Evolutionary conservation across 2,329 filamentous ascomycete species (phyloP).

Genomic region (Pseudogymnoascus sp.): DNA sequence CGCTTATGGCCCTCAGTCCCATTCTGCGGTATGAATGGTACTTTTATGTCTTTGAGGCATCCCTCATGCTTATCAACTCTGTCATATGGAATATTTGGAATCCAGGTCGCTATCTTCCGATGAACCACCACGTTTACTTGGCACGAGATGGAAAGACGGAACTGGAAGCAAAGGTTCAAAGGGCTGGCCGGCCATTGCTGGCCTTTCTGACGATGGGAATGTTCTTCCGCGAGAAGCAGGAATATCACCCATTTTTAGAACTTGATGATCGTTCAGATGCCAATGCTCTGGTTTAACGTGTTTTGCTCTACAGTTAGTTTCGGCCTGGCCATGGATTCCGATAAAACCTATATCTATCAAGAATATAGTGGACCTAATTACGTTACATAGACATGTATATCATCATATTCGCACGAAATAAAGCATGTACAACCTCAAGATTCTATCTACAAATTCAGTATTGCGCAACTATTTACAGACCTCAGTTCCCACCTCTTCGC

Average conservation of each 20-base stretch:
- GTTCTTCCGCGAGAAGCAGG: constrained; percentile 13
- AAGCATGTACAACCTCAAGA: background rate
- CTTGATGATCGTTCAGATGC: background rate
- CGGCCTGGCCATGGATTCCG: background rate
- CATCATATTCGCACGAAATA: background rate
- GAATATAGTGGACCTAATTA: background rate
- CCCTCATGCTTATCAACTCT: constrained; percentile 42
- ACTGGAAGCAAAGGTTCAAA: constrained; percentile 38
- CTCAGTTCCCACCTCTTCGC: background rate
- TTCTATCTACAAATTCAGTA: background rate
- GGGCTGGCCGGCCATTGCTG: constrained; percentile 32
- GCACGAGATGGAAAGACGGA: constrained; percentile 39
- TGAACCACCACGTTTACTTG: constrained; percentile 39
- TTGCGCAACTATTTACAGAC: background rate
- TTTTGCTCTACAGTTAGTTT: background rate
- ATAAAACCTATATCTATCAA: background rate
- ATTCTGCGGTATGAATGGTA: constrained; percentile 46
- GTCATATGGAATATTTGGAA: constrained; percentile 41
- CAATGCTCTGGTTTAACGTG: background rate
- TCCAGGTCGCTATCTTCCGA: constrained; percentile 41
- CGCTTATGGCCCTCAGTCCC: constrained; percentile 32
- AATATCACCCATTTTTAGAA: background rate
- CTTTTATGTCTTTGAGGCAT: constrained; percentile 48
- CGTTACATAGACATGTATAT: background rate
- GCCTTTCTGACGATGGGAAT: constrained; percentile 14